Conservation (phyloP, 2,329 filamentous ascomycete species). For the Botrytis tulipae region DNA sequence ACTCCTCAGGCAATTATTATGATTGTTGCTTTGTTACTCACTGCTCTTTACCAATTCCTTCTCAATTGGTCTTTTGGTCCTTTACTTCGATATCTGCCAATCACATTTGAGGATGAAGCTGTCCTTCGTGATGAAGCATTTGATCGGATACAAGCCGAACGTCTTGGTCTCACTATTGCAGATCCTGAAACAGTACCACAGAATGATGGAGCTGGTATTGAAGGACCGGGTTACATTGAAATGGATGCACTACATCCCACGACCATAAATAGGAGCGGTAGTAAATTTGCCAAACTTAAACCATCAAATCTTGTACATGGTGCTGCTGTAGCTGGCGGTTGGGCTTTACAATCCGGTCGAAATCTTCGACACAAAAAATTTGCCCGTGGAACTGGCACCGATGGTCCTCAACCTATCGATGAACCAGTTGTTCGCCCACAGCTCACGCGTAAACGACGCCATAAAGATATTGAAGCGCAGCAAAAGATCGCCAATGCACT, state of each 20-base stretch:
- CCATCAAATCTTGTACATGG: conserved; percentile 34
- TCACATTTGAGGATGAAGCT: conserved; percentile 94
- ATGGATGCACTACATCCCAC: conserved; percentile 47
- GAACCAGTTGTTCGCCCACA: conserved; percentile 13
- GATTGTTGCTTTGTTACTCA: conserved; percentile 71
- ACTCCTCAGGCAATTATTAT: conserved; percentile 79
- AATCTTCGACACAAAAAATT: conserved; percentile 43
- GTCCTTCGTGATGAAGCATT: conserved; percentile 89
- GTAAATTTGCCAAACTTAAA: conserved; percentile 33
- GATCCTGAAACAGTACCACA: conserved; percentile 41
- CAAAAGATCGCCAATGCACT: conserved; percentile 72
- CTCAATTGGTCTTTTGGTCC: conserved; percentile 83
- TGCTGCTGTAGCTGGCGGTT: conserved; percentile 29
- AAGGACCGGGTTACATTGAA: conserved; percentile 39
- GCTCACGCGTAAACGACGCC: conserved; percentile 43
- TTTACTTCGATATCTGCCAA: conserved; percentile 83
- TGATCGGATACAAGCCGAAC: conserved; percentile 69
- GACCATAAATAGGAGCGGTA: background rate
- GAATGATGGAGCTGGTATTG: conserved; percentile 32
- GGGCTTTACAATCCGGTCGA: conserved; percentile 34
- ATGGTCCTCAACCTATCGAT: conserved; percentile 39
- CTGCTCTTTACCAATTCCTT: conserved; percentile 72
- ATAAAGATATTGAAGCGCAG: conserved; percentile 69
- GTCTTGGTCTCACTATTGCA: conserved; percentile 61
- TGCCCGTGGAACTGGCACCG: conserved; percentile 49